phyloP scores from a whole-genome alignment of 148 eudicot species.

The Linanthus parryae region DNA sequence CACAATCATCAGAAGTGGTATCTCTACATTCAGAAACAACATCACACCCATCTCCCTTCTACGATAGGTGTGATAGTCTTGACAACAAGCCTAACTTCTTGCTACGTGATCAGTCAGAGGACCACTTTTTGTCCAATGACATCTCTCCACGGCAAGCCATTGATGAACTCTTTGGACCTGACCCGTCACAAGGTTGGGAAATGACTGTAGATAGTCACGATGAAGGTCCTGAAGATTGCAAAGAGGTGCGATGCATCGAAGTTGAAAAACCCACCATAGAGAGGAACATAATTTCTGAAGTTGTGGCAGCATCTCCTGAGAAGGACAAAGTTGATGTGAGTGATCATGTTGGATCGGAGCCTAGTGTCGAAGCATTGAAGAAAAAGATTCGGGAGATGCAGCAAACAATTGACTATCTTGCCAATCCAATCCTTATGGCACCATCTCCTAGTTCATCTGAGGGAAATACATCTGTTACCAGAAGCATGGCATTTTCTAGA shows the following conservation, averaged over 20 bases:
- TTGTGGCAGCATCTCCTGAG: conserved; percentile 14
- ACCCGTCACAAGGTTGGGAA: conserved; percentile 45
- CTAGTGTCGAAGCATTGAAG: conserved; percentile 28
- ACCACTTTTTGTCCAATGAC: conserved; percentile 34
- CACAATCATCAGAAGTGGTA: conserved; percentile 51
- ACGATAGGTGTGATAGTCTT: conserved; percentile 20
- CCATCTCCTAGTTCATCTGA: conserved; percentile 39
- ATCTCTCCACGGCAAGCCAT: conserved; percentile 35
- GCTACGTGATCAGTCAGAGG: conserved; percentile 34
- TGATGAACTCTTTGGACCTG: conserved; percentile 42
- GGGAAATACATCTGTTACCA: conserved; percentile 28
- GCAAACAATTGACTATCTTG: conserved; percentile 40
- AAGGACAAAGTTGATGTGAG: conserved; percentile 18
- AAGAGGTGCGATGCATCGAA: conserved; percentile 67
- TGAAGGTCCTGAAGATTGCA: conserved; percentile 42
- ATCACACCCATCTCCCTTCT: conserved; percentile 34
- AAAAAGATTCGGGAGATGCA: conserved; percentile 49
- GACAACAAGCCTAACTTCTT: conserved; percentile 22
- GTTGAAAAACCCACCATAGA: conserved; percentile 13
- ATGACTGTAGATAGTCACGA: conserved; percentile 20
- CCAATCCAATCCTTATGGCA: conserved; percentile 20
- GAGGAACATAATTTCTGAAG: conserved; percentile 16
- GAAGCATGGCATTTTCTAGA: conserved; percentile 24
- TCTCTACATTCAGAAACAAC: conserved; percentile 41
- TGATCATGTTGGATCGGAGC: no score